phyloP scores from a whole-genome alignment of 2,329 filamentous ascomycete genomes.

The Fusarium dlaminii region DNA sequence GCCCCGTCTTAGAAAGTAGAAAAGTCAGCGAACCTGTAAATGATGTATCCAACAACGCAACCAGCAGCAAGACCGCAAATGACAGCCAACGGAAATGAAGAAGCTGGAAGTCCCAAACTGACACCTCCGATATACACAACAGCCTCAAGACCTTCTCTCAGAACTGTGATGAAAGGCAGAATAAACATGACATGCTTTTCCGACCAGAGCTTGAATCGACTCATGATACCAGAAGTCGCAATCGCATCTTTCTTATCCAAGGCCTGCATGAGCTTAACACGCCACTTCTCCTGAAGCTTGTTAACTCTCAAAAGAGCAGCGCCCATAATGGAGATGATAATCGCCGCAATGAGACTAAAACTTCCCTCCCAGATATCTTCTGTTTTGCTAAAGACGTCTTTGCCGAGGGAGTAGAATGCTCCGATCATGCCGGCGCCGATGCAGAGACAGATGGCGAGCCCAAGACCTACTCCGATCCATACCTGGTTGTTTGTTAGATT shows the following conservation, averaged over 20 bases:
- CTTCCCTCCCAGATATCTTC: not conserved
- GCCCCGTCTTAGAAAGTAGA: fast-evolving
- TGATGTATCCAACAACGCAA: not conserved
- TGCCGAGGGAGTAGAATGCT: not conserved
- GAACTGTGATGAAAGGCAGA: not conserved
- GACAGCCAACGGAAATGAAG: not conserved
- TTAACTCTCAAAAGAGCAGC: not conserved
- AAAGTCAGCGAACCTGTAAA: not conserved
- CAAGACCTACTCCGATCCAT: not conserved
- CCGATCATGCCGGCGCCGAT: not conserved
- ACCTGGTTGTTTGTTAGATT: not conserved
- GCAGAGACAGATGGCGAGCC: not conserved
- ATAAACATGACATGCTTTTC: not conserved
- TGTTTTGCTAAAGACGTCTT: not conserved
- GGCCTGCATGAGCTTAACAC: not conserved
- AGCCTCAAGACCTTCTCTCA: not conserved
- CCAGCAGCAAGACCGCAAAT: not conserved
- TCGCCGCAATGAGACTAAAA: not conserved
- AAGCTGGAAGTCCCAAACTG: not conserved
- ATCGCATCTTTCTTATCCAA: not conserved
- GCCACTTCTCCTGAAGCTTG: not conserved
- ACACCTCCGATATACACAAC: not conserved
- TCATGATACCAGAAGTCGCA: not conserved
- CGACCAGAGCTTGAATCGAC: not conserved
- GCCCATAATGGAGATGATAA: not conserved